These are phyloP conservation scores for Suhomyces terraborum DNA, from an alignment of 1,139 yeast genomes.

Conservation along the genomic window DNA sequence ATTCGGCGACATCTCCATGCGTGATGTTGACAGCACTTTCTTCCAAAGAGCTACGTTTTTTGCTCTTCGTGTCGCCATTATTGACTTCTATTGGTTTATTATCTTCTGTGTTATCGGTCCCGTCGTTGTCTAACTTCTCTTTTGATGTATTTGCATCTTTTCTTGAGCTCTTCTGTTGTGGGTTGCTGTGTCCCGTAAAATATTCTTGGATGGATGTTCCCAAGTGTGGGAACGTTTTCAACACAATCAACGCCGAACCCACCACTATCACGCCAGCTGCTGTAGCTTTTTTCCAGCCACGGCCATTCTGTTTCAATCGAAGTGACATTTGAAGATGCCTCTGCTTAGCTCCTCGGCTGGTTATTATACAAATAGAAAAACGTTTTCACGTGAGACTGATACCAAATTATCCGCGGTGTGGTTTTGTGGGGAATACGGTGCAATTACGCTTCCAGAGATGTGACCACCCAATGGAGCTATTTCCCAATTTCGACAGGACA, in stretches of 20 bases:
- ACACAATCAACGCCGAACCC: conserved; percentile 47
- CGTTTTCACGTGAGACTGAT: conserved; percentile 3
- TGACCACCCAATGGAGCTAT: too few species aligned
- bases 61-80: conserved; percentile 5
- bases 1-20: conserved; percentile 32
- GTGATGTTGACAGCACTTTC: conserved; percentile 13
- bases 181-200: conserved; percentile 22
- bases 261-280: conserved; percentile 43
- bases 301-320: conserved; percentile 14
- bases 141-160: conserved; percentile 15
- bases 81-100: conserved; percentile 10
- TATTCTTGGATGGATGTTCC: conserved; percentile 29
- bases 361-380: not conserved
- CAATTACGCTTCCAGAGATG: too few species aligned
- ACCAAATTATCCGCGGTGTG: conserved; percentile 1
- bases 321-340: conserved; percentile 16
- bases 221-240: conserved; percentile 57
- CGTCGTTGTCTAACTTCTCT: not conserved
- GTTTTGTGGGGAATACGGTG: not conserved
- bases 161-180: conserved; percentile 9
- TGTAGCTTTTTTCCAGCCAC: conserved; percentile 21
- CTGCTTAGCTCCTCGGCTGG: not conserved
- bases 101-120: conserved; percentile 5
- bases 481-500: too few species aligned
- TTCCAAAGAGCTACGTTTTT: conserved; percentile 7